Percentiles rank a stretch among this genome's conserved stretches.
These are phyloP conservation scores for Phylloporus sp. DNA, from an alignment of 1,284 basidiomycete genomes.

Conservation along the genomic window DNA sequence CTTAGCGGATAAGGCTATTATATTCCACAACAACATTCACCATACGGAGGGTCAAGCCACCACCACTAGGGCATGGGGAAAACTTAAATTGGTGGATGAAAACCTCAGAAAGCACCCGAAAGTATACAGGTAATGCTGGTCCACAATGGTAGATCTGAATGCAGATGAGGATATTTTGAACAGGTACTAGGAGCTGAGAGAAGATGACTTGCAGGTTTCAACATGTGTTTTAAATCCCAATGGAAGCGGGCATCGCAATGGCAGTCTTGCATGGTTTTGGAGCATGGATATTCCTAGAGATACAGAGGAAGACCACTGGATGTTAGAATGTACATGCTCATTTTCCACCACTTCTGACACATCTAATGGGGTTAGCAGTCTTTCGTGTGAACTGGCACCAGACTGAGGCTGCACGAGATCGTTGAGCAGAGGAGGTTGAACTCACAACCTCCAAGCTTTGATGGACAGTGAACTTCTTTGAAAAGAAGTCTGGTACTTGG, in stretches of 20 bases:
- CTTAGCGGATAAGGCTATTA: not conserved
- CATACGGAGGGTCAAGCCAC: not conserved
- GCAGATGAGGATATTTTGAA: not conserved
- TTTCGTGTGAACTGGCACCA: not conserved
- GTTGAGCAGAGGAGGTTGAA: not conserved
- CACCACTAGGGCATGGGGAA: not conserved
- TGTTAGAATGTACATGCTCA: slow-evolving; percentile 2
- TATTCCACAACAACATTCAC: not conserved
- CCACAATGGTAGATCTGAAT: not conserved
- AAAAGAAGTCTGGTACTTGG: not conserved
- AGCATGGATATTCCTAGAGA: slow-evolving; percentile 1
- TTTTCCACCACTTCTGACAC: too few relatives aligned
- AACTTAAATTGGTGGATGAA: not conserved
- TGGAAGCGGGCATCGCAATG: not conserved
- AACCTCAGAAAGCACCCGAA: not conserved
- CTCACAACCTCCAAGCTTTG: not conserved
- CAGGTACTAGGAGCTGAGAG: not conserved
- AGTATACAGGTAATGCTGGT: not conserved
- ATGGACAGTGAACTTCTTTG: not conserved
- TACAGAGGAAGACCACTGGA: not conserved
- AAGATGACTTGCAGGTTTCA: not conserved
- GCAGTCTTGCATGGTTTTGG: slow-evolving; percentile 1
- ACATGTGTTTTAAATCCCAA: not conserved
- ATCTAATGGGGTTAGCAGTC: too few relatives aligned
- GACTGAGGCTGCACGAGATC: not conserved